Evolutionary conservation across 208 protist genomes (phyloP).

Genomic region (Tritrichomonas musculus): DNA sequence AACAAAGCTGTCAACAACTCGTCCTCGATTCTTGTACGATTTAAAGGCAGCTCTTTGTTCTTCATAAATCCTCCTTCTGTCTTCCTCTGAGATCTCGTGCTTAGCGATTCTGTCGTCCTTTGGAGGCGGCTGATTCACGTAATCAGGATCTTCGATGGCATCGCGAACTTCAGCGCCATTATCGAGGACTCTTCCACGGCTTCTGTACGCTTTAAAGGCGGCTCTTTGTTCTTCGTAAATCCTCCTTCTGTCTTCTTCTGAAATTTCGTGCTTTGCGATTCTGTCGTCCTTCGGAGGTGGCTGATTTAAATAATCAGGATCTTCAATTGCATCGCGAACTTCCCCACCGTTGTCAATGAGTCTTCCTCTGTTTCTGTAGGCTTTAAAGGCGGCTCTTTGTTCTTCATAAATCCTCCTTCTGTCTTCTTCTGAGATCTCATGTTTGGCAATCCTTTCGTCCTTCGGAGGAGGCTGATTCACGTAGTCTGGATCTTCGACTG

Average conservation of each 20-base stretch:
- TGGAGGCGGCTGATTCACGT: not conserved
- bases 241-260: not conserved
- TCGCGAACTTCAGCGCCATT: not conserved
- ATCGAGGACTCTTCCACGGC: not conserved
- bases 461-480: not conserved
- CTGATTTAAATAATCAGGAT: not conserved
- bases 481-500: not conserved
- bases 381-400: not conserved
- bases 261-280: constrained; percentile 6
- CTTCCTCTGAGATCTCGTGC: not conserved
- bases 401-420: not conserved
- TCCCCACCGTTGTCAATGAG: not conserved
- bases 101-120: not conserved
- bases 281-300: not conserved
- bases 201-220: not conserved
- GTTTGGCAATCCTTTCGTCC: not conserved
- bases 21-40: too few relatives aligned
- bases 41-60: not conserved
- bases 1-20: not conserved
- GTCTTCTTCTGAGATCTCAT: constrained; percentile 21
- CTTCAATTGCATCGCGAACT: not conserved
- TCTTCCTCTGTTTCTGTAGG: not conserved
- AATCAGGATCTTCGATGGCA: not conserved
- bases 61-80: not conserved
- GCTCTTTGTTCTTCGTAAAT: not conserved